Evolutionary conservation across 257 asterid species (phyloP).

Genomic region (Scutellaria barbata): DNA sequence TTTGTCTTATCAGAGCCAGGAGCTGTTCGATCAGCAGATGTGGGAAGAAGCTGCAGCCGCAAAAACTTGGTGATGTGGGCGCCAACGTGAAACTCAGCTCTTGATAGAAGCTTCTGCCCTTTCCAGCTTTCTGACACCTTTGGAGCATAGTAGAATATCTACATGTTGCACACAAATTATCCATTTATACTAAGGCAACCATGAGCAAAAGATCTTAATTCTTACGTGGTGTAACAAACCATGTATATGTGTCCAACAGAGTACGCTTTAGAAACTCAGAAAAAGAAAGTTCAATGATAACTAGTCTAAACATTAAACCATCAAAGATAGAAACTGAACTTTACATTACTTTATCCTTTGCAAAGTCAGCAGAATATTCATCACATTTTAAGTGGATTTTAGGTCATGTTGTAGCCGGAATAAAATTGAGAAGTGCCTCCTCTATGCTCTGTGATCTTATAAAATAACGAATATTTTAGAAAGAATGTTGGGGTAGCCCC

Average conservation of each 20-base stretch:
- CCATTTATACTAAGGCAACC: conserved; percentile 1
- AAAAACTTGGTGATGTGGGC: conserved; percentile 88
- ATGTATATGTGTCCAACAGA: not conserved
- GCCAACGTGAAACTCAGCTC: conserved; percentile 97
- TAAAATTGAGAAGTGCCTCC: not conserved
- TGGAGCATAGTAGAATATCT: conserved; percentile 95
- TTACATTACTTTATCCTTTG: not conserved
- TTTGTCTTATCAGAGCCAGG: conserved; percentile 88
- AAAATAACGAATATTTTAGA: not conserved
- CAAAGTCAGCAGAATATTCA: not conserved
- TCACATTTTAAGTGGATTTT: not conserved
- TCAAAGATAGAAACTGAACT: not conserved
- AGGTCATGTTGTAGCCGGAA: conserved; percentile 20
- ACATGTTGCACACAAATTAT: conserved; percentile 34
- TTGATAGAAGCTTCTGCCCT: conserved; percentile 92
- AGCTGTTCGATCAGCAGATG: conserved; percentile 64
- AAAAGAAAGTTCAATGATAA: not conserved
- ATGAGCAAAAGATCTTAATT: conserved; percentile 24
- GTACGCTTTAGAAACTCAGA: not conserved
- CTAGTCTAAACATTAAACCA: not conserved
- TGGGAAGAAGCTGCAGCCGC: conserved; percentile 88
- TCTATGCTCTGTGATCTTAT: not conserved
- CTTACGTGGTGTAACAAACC: not conserved
- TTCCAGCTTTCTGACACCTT: conserved; percentile 95
- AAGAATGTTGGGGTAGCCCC: not conserved